These are phyloP conservation scores for Colletotrichum shisoi DNA, from an alignment of 2,329 filamentous ascomycete species.

Conservation along the genomic window DNA sequence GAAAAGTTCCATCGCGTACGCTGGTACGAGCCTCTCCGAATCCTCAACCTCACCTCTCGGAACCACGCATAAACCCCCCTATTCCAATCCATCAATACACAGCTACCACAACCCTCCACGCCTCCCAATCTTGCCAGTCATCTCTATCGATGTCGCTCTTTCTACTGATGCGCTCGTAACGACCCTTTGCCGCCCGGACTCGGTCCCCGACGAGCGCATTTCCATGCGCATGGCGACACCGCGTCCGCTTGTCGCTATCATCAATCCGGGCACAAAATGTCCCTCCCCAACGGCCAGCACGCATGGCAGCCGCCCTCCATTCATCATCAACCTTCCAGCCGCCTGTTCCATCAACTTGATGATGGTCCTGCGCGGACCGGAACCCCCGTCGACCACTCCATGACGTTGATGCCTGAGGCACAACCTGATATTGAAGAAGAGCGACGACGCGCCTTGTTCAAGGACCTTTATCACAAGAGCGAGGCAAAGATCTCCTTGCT, in stretches of 20 bases:
- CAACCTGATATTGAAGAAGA: slow-evolving; percentile 71
- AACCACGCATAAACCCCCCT: slow-evolving; percentile 59
- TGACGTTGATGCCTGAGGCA: slow-evolving; percentile 68
- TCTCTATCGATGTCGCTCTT: slow-evolving; percentile 63
- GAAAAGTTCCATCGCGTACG: slow-evolving; percentile 40
- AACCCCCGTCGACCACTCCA: slow-evolving; percentile 60
- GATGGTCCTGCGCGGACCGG: slow-evolving; percentile 63
- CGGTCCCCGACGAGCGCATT: slow-evolving; percentile 61
- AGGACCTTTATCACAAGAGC: slow-evolving; percentile 76
- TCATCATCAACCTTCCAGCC: slow-evolving; percentile 57
- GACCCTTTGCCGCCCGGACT: slow-evolving; percentile 55
- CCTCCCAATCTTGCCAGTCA: slow-evolving; percentile 54
- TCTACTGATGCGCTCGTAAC: slow-evolving; percentile 60
- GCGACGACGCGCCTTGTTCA: slow-evolving; percentile 75
- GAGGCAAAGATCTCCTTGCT: slow-evolving; percentile 79
- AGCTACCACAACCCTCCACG: slow-evolving; percentile 53
- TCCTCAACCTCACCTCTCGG: slow-evolving; percentile 65
- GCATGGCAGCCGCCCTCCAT: slow-evolving; percentile 69
- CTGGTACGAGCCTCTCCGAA: slow-evolving; percentile 51
- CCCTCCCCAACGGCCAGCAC: slow-evolving; percentile 71
- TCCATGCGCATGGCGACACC: slow-evolving; percentile 64
- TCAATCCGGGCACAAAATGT: slow-evolving; percentile 66
- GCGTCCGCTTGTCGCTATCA: slow-evolving; percentile 58
- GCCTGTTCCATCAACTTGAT: slow-evolving; percentile 66
- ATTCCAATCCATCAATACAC: slow-evolving; percentile 62